Evolutionary conservation across 305 asterid genomes (phyloP), one percentile per base, ranked within the genome.

Genomic region (Plantago coronopus): DNA sequence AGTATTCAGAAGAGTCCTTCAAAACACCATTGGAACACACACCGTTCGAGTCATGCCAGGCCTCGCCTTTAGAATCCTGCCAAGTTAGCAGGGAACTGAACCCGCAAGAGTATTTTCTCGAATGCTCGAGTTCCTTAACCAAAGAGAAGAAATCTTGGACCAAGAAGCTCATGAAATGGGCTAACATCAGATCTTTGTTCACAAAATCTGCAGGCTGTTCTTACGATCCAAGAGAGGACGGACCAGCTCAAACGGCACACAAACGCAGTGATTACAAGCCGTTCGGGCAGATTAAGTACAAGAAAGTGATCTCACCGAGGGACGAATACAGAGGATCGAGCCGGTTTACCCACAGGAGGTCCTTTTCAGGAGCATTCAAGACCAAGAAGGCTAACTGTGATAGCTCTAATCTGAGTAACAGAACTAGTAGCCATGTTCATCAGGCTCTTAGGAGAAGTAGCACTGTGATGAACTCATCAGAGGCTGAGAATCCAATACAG

Each of bases 341-440:
- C 27, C 34, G 56, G 27, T 9, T 50, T 50, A 22, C 57, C 37
- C 91, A 84, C 22, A 72, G 95, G 80, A 79, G 95, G 68, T 89
- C 95, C 40, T 87, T 87, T 70, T 89, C 95, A 0, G 95, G 81
- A 34, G 91, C 89, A n/a, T 69, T 87, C 47, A 77, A 78, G 76
- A 3, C 84, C 15, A 76, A 78, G 66, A 74, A 78, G 12, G 40
- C 1, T 63, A 58, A 73, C 25, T 72, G 11, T 16, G 20, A 15
- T 23, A 7, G 38, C 14, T 34, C 77, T 57, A 7, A 56, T 19
- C 69, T 7, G 16, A 50, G 22, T 74, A 79, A 46, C 72, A 76
- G n/a, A 74, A 71, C 54, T 34, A 34, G 11, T 34, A 5, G 40
- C 9, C 11, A 34, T 34, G 40, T 34, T 34, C 40, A 34, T 75